phyloP scores from a whole-genome alignment of 2,329 filamentous ascomycete species.

The Aspergillus ochraceus region DNA sequence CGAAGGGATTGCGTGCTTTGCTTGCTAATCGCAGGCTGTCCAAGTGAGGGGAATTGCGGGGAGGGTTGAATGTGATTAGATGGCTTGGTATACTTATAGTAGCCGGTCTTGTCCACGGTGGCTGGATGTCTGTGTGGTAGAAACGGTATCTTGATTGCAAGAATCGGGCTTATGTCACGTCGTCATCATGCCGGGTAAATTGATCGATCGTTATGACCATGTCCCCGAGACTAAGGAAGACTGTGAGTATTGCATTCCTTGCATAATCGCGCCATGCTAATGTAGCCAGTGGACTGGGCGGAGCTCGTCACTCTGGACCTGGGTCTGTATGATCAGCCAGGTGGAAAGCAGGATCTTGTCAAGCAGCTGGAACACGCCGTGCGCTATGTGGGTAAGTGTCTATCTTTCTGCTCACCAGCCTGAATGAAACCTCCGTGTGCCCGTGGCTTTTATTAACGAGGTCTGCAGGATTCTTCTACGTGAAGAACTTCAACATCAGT shows the following conservation, averaged over 20 bases:
- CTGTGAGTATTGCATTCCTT: conserved; percentile 12
- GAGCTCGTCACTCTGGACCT: conserved; percentile 61
- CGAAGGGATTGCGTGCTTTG: not conserved
- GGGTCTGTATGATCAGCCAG: conserved; percentile 53
- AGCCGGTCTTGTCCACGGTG: too few relatives aligned
- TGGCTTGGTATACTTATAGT: too few relatives aligned
- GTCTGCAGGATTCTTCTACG: conserved; percentile 58
- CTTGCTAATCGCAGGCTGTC: not conserved
- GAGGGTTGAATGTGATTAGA: not conserved
- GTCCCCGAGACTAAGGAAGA: conserved; percentile 50
- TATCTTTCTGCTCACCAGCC: not conserved
- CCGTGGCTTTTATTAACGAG: too few relatives aligned
- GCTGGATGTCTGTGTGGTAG: not conserved
- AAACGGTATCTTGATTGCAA: not conserved
- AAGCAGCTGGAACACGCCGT: conserved; percentile 58
- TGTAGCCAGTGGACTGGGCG: conserved; percentile 47
- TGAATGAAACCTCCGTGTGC: too few relatives aligned
- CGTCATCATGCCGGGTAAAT: conserved; percentile 25
- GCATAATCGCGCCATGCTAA: conserved; percentile 3
- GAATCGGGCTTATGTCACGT: too few relatives aligned
- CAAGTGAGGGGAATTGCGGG: not conserved
- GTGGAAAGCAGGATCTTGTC: conserved; percentile 55
- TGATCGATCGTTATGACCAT: conserved; percentile 45
- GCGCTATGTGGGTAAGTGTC: conserved; percentile 39
- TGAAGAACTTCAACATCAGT: conserved; percentile 61